Percentiles rank a stretch among this genome's conserved stretches.
Conservation (phyloP, 192 early-diverging fungal species). For the Spizellomyces sp. region DNA sequence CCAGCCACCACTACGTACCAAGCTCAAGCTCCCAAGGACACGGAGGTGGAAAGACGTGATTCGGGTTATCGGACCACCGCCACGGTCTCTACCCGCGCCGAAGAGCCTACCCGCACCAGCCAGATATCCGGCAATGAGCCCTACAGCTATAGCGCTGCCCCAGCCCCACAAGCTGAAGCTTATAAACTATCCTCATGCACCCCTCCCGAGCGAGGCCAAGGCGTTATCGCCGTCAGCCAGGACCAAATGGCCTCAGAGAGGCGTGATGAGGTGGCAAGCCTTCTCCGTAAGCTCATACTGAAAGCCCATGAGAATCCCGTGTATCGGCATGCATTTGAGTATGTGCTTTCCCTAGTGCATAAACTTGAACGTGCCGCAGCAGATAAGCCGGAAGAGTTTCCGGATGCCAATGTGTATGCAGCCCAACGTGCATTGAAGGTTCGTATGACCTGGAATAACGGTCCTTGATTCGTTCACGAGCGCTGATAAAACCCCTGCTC, state of each 20-base stretch:
- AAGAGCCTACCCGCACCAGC: too few relatives aligned
- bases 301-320: background rate
- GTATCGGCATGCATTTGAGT: slow-evolving; percentile 7
- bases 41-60: too few relatives aligned
- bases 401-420: slow-evolving; percentile 30
- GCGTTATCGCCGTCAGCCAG: too few relatives aligned
- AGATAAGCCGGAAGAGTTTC: background rate
- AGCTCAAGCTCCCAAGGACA: too few relatives aligned
- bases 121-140: too few relatives aligned
- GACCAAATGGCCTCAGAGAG: background rate
- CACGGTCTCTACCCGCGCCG: too few relatives aligned
- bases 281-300: background rate
- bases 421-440: slow-evolving; percentile 37
- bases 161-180: too few relatives aligned
- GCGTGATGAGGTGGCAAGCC: background rate
- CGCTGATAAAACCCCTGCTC: background rate
- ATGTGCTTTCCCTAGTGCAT: background rate
- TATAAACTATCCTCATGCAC: too few relatives aligned
- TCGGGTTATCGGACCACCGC: too few relatives aligned
- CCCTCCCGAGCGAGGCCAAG: too few relatives aligned
- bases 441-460: background rate
- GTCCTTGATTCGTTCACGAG: background rate
- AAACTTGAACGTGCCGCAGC: background rate
- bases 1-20: too few relatives aligned
- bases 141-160: too few relatives aligned